Evolutionary conservation across 371 early-diverging fungal genomes (phyloP), one percentile per base, ranked within the genome.

Genomic region (Coemansia sp.): DNA sequence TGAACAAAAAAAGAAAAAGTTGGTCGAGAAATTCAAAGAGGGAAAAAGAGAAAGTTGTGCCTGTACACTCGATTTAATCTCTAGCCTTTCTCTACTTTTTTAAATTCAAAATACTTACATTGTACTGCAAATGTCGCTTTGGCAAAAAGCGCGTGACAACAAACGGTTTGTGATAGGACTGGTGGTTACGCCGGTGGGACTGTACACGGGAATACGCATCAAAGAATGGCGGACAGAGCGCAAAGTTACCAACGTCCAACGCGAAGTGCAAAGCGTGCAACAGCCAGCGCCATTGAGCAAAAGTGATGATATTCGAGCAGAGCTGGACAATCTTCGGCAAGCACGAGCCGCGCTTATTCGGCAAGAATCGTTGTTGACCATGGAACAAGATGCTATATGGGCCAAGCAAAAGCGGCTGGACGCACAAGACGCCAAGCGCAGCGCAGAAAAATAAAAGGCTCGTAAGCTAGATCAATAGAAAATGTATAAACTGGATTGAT

Each of bases 161-260:
- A 67, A 63, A 47, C 58, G 51, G 13, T 34, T 75, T 8, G 22
- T 75, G n/a, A 6, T 71, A 13, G 76, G 76, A 24, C 67, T 71
- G 40, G 56, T 75, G 6, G 63, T 71, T 5, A 57, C 71, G 5
- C 76, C 76, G 5, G 53, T 71, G 21, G 76, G 76, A 3, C 56
- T 75, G 22, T 75, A 75, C 62, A 42, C 55, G 11, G 76, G 76
- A 27, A 42, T 71, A 16, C 55, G 54, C 27, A 37, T 71, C 26
- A 67, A 71, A 52, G 64, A 71, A 13, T 61, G 71, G 64, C 61
- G 60, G 29, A 47, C 57, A 7, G 47, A 53, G 22, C 18, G 51
- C 3, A 42, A 61, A 34, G 56, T 57, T 27, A 22, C 55, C 4
- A 52, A 34, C 22, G 24, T 71, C 34, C 50, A 51, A 37, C 67